Conservation (phyloP, 2,329 filamentous ascomycete species). For the Blastomyces parvus region DNA sequence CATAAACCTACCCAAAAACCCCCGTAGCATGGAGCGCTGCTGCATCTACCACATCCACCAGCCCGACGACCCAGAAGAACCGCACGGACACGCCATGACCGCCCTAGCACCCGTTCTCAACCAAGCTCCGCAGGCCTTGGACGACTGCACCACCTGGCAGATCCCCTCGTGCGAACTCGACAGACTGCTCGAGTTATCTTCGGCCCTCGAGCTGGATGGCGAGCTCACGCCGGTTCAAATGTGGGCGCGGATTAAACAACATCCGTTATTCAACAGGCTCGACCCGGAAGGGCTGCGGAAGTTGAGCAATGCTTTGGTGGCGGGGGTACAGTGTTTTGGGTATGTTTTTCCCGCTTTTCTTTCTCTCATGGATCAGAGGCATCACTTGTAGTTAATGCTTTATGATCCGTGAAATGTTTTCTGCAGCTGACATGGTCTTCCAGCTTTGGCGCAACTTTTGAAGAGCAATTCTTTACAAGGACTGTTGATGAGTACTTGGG, state of each 20-base stretch:
- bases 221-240: conserved; percentile 36
- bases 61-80: conserved; percentile 14
- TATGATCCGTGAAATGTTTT: conserved; percentile 10
- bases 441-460: conserved; percentile 2
- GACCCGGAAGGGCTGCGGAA: conserved; percentile 21
- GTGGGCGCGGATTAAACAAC: conserved; percentile 29
- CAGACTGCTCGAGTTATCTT: conserved; percentile 20
- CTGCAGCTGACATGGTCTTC: conserved; percentile 7
- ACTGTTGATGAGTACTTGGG: neutral
- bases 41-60: conserved; percentile 20
- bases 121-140: conserved; percentile 17
- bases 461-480: neutral
- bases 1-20: neutral
- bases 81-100: conserved; percentile 23
- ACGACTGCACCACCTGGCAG: conserved; percentile 17
- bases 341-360: conserved; percentile 16
- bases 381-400: neutral
- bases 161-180: conserved; percentile 23
- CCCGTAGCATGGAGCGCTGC: conserved; percentile 21
- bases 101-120: conserved; percentile 22
- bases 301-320: conserved; percentile 23
- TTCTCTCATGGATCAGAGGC: neutral
- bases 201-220: conserved; percentile 20
- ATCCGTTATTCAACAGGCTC: conserved; percentile 26
- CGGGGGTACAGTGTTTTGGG: conserved; percentile 33